Evolutionary conservation across 768 basidiomycete species (phyloP).

Genomic region (Lanmaoa pseudosensibilis): DNA sequence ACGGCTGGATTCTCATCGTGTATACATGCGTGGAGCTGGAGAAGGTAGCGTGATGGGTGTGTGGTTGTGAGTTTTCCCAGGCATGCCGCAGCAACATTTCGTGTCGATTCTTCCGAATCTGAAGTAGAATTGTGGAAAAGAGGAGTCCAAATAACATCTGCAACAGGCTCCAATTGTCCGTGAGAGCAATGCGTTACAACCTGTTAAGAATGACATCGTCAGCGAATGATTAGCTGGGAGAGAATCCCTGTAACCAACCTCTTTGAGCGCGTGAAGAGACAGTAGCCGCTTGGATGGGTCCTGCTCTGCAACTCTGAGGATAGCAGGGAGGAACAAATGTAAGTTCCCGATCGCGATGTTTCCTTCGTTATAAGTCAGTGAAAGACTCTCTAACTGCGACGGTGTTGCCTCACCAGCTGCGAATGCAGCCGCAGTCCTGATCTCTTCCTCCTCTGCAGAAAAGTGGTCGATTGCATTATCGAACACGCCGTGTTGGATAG

Average conservation of each 20-base stretch:
- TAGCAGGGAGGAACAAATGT: constrained; percentile 79
- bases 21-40: constrained; percentile 86
- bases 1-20: constrained; percentile 66
- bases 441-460: constrained; percentile 76
- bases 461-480: constrained; percentile 71
- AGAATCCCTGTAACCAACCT: constrained; percentile 46
- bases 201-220: constrained; percentile 35
- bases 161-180: constrained; percentile 80
- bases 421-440: constrained; percentile 89
- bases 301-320: constrained; percentile 74
- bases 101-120: constrained; percentile 83
- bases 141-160: constrained; percentile 88
- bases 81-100: constrained; percentile 95
- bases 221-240: neutral
- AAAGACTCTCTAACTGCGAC: neutral
- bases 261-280: constrained; percentile 90
- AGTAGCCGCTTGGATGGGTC: constrained; percentile 80
- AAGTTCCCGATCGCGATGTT: constrained; percentile 96
- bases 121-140: constrained; percentile 85
- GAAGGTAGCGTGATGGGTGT: constrained; percentile 86
- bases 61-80: constrained; percentile 93
- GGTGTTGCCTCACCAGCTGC: constrained; percentile 64
- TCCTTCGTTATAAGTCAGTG: constrained; percentile 44
- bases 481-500: constrained; percentile 78
- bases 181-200: constrained; percentile 90